Evolutionary conservation across 2,329 filamentous ascomycete species (phyloP).

Genomic region (Botrytis hyacinthi): DNA sequence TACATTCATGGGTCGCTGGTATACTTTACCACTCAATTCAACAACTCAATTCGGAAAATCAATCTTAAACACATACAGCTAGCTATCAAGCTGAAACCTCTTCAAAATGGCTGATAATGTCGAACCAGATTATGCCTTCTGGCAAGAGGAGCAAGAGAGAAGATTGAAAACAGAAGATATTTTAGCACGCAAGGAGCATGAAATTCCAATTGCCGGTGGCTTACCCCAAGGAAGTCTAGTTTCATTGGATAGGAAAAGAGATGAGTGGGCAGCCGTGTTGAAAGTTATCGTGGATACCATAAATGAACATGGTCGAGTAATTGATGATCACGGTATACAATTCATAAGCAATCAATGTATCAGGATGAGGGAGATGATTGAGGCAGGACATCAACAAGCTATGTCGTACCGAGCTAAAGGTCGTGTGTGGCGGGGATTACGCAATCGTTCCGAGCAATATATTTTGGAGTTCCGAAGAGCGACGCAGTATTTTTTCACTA

Average conservation of each 20-base stretch:
- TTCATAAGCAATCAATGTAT: not conserved
- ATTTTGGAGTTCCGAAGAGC: conserved; percentile 10
- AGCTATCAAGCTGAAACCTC: not conserved
- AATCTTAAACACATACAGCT: not conserved
- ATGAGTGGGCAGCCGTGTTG: not conserved
- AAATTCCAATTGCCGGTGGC: not conserved
- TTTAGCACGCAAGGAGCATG: not conserved
- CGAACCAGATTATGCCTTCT: not conserved
- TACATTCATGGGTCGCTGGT: not conserved
- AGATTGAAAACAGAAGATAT: not conserved
- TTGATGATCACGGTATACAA: not conserved
- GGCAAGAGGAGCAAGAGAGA: not conserved
- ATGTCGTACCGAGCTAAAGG: conserved; percentile 27
- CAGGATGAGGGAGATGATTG: not conserved
- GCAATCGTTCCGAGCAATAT: conserved; percentile 14
- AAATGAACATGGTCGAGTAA: not conserved
- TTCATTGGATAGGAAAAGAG: not conserved
- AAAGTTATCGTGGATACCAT: not conserved
- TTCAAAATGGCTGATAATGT: not conserved
- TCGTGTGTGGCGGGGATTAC: conserved; percentile 23
- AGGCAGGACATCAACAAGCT: not conserved
- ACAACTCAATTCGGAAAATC: not conserved
- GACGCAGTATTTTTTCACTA: conserved; percentile 7
- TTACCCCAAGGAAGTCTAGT: not conserved
- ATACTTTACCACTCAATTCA: not conserved